Evolutionary conservation across 108 stramenopile species (phyloP), one percentile per base, ranked within the genome.

Genomic region (Discostella pseudostelligera): DNA sequence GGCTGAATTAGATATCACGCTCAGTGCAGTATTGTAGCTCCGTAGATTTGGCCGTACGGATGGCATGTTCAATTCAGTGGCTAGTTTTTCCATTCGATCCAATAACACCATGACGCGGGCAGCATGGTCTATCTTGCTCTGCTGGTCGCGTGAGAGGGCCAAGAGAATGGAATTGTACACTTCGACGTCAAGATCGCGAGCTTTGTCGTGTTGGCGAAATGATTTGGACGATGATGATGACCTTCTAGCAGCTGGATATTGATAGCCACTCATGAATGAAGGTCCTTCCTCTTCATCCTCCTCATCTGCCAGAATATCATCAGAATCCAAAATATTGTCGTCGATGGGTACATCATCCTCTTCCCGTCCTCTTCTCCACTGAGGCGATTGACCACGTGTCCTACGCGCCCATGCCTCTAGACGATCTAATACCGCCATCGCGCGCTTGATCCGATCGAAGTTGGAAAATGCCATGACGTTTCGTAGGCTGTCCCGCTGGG

Each of bases 1-100:
- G 11, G 73, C 78, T n/a, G 68, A 63, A 40, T 81, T 77, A 9
- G 69, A 39, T 28, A 77, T 77, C 20, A 75, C 73, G 39, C 70
- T 57, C 24, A 79, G 49, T 7, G 78, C 78, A 16, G 63, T 46
- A 44, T 70, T 79, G 54, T 75, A 79, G n/a, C 72, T 74, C 26
- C 73, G 59, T 2, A 62, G 56, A 46, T 79, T 79, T 13, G 85
- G 84, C 40, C 70, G 81, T 21, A 78, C 76, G 19, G 64, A 66
- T 7, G 69, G 55, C 70, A 77, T 76, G 39, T 84, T 67, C 12
- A 74, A 43, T 47, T 87, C 83, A 40, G 59, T 63, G 12, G 83
- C 80, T 37, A 84, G 56, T 7, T 46, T 26, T 62, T 86, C 74
- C 88, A 90, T 90, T 16, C 83, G 80, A 48, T 75, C 65, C 25